Conservation (phyloP, 176 grass and related monocot genomes). For the Oryza nivara region DNA sequence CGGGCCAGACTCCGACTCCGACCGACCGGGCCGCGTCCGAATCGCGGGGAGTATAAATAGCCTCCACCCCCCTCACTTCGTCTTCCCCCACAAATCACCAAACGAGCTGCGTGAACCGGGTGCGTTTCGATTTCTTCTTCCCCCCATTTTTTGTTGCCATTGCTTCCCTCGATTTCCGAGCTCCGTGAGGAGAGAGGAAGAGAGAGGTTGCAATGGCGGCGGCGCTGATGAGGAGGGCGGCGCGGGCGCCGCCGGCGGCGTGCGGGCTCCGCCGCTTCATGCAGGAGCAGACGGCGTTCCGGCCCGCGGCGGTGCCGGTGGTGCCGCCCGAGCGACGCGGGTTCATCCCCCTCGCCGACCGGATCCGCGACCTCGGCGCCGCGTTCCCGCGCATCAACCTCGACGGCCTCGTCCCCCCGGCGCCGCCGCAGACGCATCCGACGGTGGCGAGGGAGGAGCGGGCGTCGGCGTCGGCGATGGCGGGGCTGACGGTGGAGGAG, state of each 20-base stretch:
- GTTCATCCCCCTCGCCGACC: slow-evolving; percentile 59
- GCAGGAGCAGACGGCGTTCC: slow-evolving; percentile 73
- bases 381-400: slow-evolving; percentile 70
- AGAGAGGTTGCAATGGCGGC: slow-evolving; percentile 64
- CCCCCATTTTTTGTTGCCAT: background rate
- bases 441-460: background rate
- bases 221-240: slow-evolving; percentile 60
- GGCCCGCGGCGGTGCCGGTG: slow-evolving; percentile 50
- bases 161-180: slow-evolving; percentile 1
- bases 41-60: slow-evolving; percentile 46
- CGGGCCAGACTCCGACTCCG: no score
- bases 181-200: background rate
- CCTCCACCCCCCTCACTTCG: background rate
- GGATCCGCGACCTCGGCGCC: slow-evolving; percentile 71
- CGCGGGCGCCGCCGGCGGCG: slow-evolving; percentile 22
- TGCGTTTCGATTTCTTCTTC: background rate
- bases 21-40: background rate
- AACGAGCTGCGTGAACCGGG: background rate
- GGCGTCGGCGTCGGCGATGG: background rate
- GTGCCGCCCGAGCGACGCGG: slow-evolving; percentile 53
- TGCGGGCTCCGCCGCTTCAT: slow-evolving; percentile 64
- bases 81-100: slow-evolving; percentile 24
- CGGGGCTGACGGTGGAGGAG: slow-evolving; percentile 65
- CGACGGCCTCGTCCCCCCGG: slow-evolving; percentile 73
- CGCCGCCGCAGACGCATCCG: background rate